Conservation (phyloP, 805 yeast species). For the Dipodascus albidus region DNA sequence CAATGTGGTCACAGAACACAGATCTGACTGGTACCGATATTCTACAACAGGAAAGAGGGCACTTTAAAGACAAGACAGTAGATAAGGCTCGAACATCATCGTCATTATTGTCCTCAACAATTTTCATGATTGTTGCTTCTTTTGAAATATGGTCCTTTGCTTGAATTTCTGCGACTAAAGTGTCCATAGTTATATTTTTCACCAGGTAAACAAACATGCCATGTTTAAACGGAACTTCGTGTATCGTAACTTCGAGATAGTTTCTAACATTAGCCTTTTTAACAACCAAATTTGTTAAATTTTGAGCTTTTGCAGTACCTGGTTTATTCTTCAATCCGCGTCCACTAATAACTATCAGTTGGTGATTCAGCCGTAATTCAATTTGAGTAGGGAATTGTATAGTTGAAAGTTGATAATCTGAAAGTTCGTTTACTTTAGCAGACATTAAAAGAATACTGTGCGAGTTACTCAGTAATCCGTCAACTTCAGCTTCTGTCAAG, state of each 20-base stretch:
- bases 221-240: constrained; percentile 24
- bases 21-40: constrained; percentile 68
- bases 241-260: constrained; percentile 49
- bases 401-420: constrained; percentile 13
- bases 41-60: constrained; percentile 66
- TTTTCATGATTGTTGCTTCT: constrained; percentile 37
- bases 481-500: constrained; percentile 33
- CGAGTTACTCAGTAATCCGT: constrained; percentile 24
- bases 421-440: constrained; percentile 22
- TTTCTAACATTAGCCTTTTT: constrained; percentile 18
- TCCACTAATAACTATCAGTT: constrained; percentile 38
- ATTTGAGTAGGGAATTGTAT: constrained; percentile 63
- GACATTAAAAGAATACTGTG: constrained; percentile 41
- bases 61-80: constrained; percentile 54
- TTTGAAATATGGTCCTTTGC: constrained; percentile 41
- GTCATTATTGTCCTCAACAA: constrained; percentile 41
- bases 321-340: constrained; percentile 66
- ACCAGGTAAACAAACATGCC: constrained; percentile 50
- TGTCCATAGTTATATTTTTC: constrained; percentile 32
- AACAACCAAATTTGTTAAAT: neutral
- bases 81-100: constrained; percentile 64
- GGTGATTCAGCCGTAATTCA: constrained; percentile 52
- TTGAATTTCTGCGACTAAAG: constrained; percentile 31
- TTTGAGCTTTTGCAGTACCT: constrained; percentile 67
- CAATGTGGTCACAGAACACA: constrained; percentile 61